phyloP scores from a whole-genome alignment of 2,329 filamentous ascomycete genomes.

The Cladosporium sp. region DNA sequence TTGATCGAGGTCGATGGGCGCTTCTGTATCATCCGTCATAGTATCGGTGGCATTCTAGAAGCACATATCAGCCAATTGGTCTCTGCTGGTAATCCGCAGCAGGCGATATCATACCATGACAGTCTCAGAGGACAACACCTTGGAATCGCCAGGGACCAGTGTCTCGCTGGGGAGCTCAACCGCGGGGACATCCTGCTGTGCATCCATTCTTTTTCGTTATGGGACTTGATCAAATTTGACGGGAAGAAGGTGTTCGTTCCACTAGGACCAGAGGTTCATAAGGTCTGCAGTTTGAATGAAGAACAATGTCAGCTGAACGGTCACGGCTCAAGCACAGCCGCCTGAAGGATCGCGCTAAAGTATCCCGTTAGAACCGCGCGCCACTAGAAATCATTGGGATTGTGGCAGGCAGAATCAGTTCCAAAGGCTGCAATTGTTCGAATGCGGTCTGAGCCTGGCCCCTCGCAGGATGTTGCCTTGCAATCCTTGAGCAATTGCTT shows the following conservation, averaged over 20 bases:
- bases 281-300: too few relatives aligned
- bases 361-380: neutral
- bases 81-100: too few relatives aligned
- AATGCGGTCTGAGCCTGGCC: too few relatives aligned
- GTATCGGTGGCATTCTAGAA: neutral
- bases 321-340: neutral
- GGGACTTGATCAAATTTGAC: too few relatives aligned
- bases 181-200: neutral
- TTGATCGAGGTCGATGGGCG: neutral
- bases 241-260: too few relatives aligned
- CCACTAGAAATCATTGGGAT: neutral
- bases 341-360: constrained; percentile 5
- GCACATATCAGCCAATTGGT: too few relatives aligned
- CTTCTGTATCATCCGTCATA: neutral
- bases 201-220: neutral
- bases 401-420: too few relatives aligned
- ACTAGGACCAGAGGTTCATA: too few relatives aligned
- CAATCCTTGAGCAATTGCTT: too few relatives aligned
- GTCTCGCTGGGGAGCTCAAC: neutral
- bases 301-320: too few relatives aligned
- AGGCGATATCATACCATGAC: too few relatives aligned
- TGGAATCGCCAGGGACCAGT: neutral
- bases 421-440: neutral
- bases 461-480: too few relatives aligned
- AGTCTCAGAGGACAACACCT: neutral